Evolutionary conservation across 139 green algal genomes (phyloP).

Genomic region (Haematococcus lacustris): DNA sequence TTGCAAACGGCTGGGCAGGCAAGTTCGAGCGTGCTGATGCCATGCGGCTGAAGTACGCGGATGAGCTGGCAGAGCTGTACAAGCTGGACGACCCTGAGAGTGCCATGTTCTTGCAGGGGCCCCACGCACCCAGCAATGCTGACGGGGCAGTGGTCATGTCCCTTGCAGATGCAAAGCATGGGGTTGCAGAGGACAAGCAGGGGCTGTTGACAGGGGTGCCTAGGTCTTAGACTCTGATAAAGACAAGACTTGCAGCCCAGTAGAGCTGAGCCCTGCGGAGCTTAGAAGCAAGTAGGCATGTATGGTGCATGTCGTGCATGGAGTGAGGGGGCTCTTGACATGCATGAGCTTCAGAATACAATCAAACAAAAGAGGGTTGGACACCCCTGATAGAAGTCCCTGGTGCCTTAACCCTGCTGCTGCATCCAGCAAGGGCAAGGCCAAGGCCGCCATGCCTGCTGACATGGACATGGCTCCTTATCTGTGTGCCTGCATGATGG

Average conservation of each 20-base stretch:
- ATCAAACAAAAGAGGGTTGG: not conserved
- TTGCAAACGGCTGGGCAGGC: conserved; percentile 39
- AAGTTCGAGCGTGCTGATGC: conserved; percentile 38
- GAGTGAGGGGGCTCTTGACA: not conserved
- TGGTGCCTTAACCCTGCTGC: no score
- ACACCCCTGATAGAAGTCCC: no score
- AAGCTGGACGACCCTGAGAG: conserved; percentile 15
- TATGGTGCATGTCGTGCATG: not conserved
- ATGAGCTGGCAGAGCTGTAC: conserved; percentile 26
- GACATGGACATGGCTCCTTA: no score
- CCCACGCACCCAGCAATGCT: not conserved
- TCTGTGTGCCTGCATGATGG: no score
- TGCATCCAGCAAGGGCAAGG: no score
- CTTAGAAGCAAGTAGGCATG: not conserved
- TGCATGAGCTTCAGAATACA: not conserved
- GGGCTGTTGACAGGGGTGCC: not conserved
- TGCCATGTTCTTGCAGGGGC: not conserved
- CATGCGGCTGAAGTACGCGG: conserved; percentile 30
- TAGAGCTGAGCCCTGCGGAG: not conserved
- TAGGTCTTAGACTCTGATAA: not conserved
- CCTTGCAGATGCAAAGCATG: not conserved
- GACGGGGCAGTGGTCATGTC: not conserved
- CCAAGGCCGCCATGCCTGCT: no score
- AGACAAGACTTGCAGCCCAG: not conserved
- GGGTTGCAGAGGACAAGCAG: not conserved